A percentile compares a stretch with the other conserved stretches of the same genome.
Conservation (phyloP, 495 filamentous ascomycete species). For the Entonaema liquescens region DNA sequence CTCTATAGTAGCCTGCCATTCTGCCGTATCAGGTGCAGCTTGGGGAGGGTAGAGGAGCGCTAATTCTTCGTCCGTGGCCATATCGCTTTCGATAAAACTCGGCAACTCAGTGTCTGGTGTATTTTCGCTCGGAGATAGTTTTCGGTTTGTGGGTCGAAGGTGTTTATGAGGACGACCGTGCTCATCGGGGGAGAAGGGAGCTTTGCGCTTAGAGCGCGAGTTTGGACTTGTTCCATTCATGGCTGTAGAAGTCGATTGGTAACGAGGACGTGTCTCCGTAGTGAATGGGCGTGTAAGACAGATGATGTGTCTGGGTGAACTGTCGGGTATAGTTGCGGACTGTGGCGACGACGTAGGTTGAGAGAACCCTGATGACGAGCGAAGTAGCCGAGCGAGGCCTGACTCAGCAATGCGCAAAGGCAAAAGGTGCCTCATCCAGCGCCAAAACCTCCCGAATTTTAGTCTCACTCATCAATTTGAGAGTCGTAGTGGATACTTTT, state of each 20-base stretch:
- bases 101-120: slow-evolving; percentile 52
- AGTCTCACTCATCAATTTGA: slow-evolving; percentile 20
- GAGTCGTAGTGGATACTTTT: not conserved
- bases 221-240: slow-evolving; percentile 53
- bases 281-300: slow-evolving; percentile 23
- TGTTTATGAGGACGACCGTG: slow-evolving; percentile 60
- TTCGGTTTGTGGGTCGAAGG: slow-evolving; percentile 56
- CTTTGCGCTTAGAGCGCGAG: slow-evolving; percentile 61
- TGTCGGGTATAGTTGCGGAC: not conserved
- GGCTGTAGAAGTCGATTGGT: slow-evolving; percentile 40
- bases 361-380: slow-evolving; percentile 2
- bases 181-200: slow-evolving; percentile 48
- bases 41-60: slow-evolving; percentile 50
- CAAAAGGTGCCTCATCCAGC: slow-evolving; percentile 35
- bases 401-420: slow-evolving; percentile 38
- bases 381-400: slow-evolving; percentile 23
- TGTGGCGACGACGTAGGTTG: slow-evolving; percentile 6
- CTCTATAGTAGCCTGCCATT: slow-evolving; percentile 98
- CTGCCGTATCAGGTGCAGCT: slow-evolving; percentile 80
- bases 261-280: slow-evolving; percentile 4
- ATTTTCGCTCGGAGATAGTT: slow-evolving; percentile 57
- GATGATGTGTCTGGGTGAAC: not conserved
- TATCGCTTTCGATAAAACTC: slow-evolving; percentile 45
- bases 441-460: slow-evolving; percentile 9
- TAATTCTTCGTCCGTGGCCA: slow-evolving; percentile 49